Percentiles rank a stretch among this genome's conserved stretches.
Conservation (phyloP, 1,284 basidiomycete species). For the Malassezia furfur region DNA sequence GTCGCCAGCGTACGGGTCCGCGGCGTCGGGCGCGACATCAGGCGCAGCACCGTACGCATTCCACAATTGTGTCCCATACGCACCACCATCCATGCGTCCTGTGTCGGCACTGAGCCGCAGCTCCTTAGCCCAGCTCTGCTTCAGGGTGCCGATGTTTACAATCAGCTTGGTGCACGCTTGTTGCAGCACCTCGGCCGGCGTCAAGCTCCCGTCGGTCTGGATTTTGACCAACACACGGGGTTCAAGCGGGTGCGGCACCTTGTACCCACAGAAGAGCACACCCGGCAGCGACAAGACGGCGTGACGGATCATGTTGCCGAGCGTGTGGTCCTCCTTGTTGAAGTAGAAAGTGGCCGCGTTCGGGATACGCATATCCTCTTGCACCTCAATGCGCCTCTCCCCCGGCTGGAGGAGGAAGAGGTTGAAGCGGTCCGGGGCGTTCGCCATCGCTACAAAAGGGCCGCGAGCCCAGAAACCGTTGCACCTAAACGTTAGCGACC, state of each 20-base stretch:
- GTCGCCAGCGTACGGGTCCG: neutral
- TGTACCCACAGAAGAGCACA: conserved; percentile 88
- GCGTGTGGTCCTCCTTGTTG: conserved; percentile 91
- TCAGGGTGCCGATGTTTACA: conserved; percentile 56
- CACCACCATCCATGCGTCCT: neutral
- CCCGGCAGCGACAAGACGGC: conserved; percentile 40
- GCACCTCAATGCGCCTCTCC: conserved; percentile 80
- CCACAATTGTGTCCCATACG: conserved; percentile 9
- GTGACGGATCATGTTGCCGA: conserved; percentile 87
- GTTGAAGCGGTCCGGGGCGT: conserved; percentile 85
- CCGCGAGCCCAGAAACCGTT: neutral
- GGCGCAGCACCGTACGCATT: conserved; percentile 1
- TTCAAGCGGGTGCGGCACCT: conserved; percentile 90
- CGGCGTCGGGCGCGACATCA: neutral
- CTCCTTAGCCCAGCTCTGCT: conserved; percentile 52
- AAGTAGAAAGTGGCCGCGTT: conserved; percentile 90
- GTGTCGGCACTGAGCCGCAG: conserved; percentile 45
- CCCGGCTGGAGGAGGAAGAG: conserved; percentile 82
- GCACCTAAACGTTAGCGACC: neutral
- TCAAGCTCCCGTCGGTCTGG: conserved; percentile 79
- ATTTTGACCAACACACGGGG: conserved; percentile 88
- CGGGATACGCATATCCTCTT: conserved; percentile 91
- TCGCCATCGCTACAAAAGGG: conserved; percentile 49
- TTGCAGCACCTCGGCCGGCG: conserved; percentile 74
- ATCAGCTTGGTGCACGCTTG: conserved; percentile 76